Percentiles rank a stretch among this genome's conserved stretches.
Evolutionary conservation across 441 rosid genomes (phyloP).

Genomic region (Jatropha podagrica): DNA sequence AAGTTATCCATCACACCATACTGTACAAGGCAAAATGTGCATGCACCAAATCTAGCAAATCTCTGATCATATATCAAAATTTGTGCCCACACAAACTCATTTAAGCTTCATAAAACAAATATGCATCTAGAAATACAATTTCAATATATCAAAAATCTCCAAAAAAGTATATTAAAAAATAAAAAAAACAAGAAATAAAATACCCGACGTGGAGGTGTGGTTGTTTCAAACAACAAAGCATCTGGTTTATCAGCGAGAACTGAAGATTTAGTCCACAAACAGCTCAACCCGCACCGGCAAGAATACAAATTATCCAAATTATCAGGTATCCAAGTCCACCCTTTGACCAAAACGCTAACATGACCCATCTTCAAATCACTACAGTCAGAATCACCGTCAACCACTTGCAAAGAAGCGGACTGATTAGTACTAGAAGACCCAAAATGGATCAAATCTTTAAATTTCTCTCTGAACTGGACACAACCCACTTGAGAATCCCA

Average conservation of each 20-base stretch:
- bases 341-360: conserved; percentile 74
- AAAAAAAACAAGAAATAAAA: not conserved
- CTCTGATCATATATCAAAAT: not conserved
- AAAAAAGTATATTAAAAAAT: not conserved
- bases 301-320: conserved; percentile 84
- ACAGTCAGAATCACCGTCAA: conserved; percentile 45
- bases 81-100: not conserved
- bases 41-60: conserved; percentile 2
- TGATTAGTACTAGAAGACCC: conserved; percentile 31
- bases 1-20: not conserved
- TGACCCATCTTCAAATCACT: conserved; percentile 53
- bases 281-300: conserved; percentile 83
- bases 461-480: conserved; percentile 51
- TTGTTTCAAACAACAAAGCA: conserved; percentile 77
- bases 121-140: not conserved
- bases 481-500: conserved; percentile 93
- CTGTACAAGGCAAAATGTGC: not conserved
- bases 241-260: conserved; percentile 85
- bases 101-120: not conserved
- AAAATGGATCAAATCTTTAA: conserved; percentile 29
- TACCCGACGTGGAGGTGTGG: conserved; percentile 79
- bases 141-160: not conserved
- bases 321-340: conserved; percentile 99
- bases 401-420: conserved; percentile 58
- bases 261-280: conserved; percentile 93